phyloP scores from a whole-genome alignment of 75 land plant genomes.

The Selaginella moellendorffii region DNA sequence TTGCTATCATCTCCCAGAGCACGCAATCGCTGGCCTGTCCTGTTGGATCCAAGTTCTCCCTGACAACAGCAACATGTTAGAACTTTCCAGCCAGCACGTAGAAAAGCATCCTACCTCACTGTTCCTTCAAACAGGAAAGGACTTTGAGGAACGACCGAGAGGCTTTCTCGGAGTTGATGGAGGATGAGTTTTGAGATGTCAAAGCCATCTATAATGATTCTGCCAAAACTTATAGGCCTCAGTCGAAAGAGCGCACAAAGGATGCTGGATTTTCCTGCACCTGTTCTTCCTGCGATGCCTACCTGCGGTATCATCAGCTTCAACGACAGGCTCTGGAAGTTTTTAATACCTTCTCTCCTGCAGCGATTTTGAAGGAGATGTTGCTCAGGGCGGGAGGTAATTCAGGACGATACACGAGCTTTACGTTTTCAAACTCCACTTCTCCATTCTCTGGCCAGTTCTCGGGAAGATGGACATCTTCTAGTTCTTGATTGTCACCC shows the following conservation, averaged over 20 bases:
- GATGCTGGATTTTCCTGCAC: slow-evolving; percentile 94
- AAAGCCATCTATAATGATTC: slow-evolving; percentile 49
- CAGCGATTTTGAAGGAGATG: slow-evolving; percentile 48
- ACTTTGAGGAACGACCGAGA: slow-evolving; percentile 85
- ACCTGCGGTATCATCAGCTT: slow-evolving; percentile 28
- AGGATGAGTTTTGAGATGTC: slow-evolving; percentile 39
- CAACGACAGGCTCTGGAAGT: background rate
- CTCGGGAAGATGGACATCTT: slow-evolving; percentile 13
- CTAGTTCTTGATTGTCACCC: too few relatives aligned
- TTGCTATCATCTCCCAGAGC: slow-evolving; percentile 61
- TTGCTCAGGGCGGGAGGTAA: slow-evolving; percentile 63
- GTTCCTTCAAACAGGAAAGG: slow-evolving; percentile 90
- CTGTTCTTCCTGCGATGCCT: slow-evolving; percentile 94
- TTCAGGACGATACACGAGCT: slow-evolving; percentile 53
- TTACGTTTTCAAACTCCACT: slow-evolving; percentile 60
- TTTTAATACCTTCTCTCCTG: slow-evolving; percentile 48
- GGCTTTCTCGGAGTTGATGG: slow-evolving; percentile 46
- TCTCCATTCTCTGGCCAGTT: slow-evolving; percentile 61
- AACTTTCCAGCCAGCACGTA: background rate
- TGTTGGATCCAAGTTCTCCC: slow-evolving; percentile 80
- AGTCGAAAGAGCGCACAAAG: slow-evolving; percentile 77
- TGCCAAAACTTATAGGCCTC: slow-evolving; percentile 43
- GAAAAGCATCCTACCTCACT: slow-evolving; percentile 38
- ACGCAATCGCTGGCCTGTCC: slow-evolving; percentile 26
- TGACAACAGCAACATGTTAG: slow-evolving; percentile 15